Base-by-base conservation (phyloP, 2,329 filamentous ascomycete species). In the Penicillium nordicum region DNA sequence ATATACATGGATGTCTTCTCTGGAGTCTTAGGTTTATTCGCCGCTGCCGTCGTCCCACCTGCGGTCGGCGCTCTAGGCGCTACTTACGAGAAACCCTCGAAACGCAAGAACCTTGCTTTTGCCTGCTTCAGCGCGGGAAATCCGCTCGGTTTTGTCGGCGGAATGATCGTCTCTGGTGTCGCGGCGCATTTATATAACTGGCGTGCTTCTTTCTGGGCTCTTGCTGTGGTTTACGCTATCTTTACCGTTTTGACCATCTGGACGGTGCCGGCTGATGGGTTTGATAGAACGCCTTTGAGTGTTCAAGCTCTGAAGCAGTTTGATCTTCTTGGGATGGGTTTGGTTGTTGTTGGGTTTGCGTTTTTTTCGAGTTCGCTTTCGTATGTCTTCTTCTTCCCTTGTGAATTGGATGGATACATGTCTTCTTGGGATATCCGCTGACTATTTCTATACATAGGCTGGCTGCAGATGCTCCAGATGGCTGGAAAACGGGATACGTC, bases 311-410 rank as follows among this genome's bases (percentile, higher is more conserved):
- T 86, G 40, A 83, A 80, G 67, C 78, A 75, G 38, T 83, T 89
- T 63, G 86, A 89, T 70, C 69, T 84, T 7, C 70, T 87, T 0
- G 86, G 86, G 0, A 85, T 84, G 0, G 64, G 80, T 1, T 70
- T 88, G 57, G 84, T 85, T 4, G 79, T 88, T 34, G 76, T 82
- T n/a, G 86, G 86, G 0, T 85, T 87, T 56, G 85, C 84, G 4
- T 79, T 86, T 76, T 83, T 88, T 65, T 85, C 84, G 14, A 83
- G 83, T 23, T 82, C 82, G 1, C 73, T 88, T 56, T 85, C 79
- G 78, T 83, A 68, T 69, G 79, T 76, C 6, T 9, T 18, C n/a
- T 11, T 14, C 3, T 27, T 11, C n/a, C 38, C 11, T 4, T 2
- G 3, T 18, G 25, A 8, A 30, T 32, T 18, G 25, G 7, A 21